Base-by-base conservation (phyloP, 805 yeast genomes). In the Yamadazyma tumulicola region DNA sequence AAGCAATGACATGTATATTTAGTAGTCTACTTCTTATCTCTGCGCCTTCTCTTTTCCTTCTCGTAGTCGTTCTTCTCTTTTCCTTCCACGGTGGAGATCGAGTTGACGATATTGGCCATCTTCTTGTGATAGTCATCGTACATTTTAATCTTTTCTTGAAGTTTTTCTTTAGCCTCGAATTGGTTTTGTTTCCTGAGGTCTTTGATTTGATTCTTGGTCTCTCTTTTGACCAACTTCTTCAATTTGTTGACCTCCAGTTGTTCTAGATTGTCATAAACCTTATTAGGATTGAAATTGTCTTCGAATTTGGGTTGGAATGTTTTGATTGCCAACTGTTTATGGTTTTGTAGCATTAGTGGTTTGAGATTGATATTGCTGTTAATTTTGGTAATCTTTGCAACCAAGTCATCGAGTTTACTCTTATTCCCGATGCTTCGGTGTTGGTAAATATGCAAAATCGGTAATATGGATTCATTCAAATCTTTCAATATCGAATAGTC, bases 241-340 rank as follows among this genome's bases (percentile, higher is more conserved):
- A 91, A 75, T 71, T 93, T 93, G 56, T 72, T 74, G 48, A 85
- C 63, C 59, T 93, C 97, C 47, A 80, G 85, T 60, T 93, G 74
- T 41, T 82, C 79, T 31, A 42, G 34, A 47, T 79, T 72, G 57
- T 91, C 96, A 58, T 87, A 84, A 6, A 94, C 85, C 76, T 80
- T 85, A 55, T 87, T 96, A 37, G 96, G 96, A 64, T 89, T 91
- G 75, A 81, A 93, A 69, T 88, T 87, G 52, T 87, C 97, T 63
- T 91, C 97, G 57, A 83, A 93, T 61, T 85, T 81, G 45, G 99
- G 99, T 23, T 88, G 83, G 51, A 74, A 75, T 2, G 95, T 75
- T 26, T 88, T 81, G 52, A 93, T 84, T 3, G 96, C 84, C 37
- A 93, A 55, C 16, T 95, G 87, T 52, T 75, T 77, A 65, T 89